Evolutionary conservation across 768 basidiomycete species (phyloP).

Genomic region (Suillus bovinus): DNA sequence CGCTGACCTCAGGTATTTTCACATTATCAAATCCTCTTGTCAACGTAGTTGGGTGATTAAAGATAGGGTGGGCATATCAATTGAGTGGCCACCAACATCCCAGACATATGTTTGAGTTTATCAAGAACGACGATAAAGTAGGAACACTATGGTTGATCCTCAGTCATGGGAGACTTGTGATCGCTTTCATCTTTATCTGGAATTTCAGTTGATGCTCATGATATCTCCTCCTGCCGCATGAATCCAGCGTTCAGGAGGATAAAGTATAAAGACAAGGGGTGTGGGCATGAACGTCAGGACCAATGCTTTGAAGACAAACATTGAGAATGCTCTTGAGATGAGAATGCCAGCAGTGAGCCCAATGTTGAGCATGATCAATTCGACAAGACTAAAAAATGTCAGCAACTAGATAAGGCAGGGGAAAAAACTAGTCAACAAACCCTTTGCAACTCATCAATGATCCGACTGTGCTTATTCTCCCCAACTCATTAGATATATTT

Average conservation of each 20-base stretch:
- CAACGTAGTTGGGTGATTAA: slow-evolving; percentile 3
- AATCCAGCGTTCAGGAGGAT: slow-evolving; percentile 61
- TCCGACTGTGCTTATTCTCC: slow-evolving; percentile 83
- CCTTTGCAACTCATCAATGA: slow-evolving; percentile 97
- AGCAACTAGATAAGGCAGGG: not conserved
- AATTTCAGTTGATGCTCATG: not conserved
- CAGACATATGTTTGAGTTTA: slow-evolving; percentile 83
- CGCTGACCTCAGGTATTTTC: slow-evolving; percentile 23
- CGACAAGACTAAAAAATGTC: slow-evolving; percentile 66
- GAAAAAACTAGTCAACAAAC: slow-evolving; percentile 46
- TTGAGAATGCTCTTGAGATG: slow-evolving; percentile 79
- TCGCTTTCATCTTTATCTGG: not conserved
- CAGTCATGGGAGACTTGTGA: not conserved
- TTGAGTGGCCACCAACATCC: slow-evolving; percentile 88
- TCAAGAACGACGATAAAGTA: slow-evolving; percentile 86
- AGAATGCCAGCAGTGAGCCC: slow-evolving; percentile 79
- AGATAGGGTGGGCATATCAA: slow-evolving; percentile 56
- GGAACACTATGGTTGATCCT: slow-evolving; percentile 19
- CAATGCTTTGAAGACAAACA: slow-evolving; percentile 90
- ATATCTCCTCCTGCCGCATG: slow-evolving; percentile 44
- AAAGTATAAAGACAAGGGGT: slow-evolving; percentile 66
- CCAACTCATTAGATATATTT: slow-evolving; percentile 69
- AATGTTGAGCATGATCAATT: too few relatives aligned
- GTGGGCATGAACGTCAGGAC: slow-evolving; percentile 88
- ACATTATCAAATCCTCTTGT: slow-evolving; percentile 7